Percentiles rank a stretch among this genome's conserved stretches.
These are phyloP conservation scores for Dactylis glomerata DNA, from an alignment of 176 grass and related monocot genomes.

Conservation along the genomic window DNA sequence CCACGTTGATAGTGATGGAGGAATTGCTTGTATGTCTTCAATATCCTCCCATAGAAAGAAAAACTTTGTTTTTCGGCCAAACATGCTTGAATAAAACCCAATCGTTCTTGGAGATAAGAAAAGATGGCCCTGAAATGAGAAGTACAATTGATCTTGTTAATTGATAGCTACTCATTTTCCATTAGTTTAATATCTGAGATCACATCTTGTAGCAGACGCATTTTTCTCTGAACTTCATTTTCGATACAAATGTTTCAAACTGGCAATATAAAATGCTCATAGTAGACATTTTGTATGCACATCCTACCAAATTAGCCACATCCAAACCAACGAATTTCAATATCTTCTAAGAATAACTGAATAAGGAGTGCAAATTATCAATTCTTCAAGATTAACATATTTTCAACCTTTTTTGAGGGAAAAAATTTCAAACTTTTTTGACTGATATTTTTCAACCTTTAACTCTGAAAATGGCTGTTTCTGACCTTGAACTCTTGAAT, in stretches of 20 bases:
- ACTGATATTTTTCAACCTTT: not conserved
- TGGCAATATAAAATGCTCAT: conserved; percentile 1
- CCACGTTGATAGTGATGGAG: conserved; percentile 56
- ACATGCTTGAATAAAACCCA: conserved; percentile 91
- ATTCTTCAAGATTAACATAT: not conserved
- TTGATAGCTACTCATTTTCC: conserved; percentile 21
- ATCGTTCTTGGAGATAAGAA: conserved; percentile 93
- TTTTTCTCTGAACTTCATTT: not conserved
- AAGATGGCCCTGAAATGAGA: conserved; percentile 64
- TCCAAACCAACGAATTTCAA: not conserved
- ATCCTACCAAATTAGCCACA: not conserved
- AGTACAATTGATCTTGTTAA: conserved; percentile 27
- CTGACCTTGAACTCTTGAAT: not conserved
- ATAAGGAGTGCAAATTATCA: not conserved
- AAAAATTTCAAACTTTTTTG: no score
- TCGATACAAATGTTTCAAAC: conserved; percentile 9
- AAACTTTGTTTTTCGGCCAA: conserved; percentile 91
- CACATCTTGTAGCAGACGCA: not conserved
- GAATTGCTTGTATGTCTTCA: conserved; percentile 79
- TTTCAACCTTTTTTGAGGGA: not conserved
- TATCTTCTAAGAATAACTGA: conserved; percentile 6
- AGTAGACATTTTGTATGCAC: not conserved
- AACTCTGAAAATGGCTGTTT: not conserved
- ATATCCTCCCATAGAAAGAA: conserved; percentile 99
- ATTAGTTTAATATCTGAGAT: conserved; percentile 21